A percentile compares a stretch with the other conserved stretches of the same genome.
phyloP scores from a whole-genome alignment of 164 flowering plant species.

The Annona squamosa region DNA sequence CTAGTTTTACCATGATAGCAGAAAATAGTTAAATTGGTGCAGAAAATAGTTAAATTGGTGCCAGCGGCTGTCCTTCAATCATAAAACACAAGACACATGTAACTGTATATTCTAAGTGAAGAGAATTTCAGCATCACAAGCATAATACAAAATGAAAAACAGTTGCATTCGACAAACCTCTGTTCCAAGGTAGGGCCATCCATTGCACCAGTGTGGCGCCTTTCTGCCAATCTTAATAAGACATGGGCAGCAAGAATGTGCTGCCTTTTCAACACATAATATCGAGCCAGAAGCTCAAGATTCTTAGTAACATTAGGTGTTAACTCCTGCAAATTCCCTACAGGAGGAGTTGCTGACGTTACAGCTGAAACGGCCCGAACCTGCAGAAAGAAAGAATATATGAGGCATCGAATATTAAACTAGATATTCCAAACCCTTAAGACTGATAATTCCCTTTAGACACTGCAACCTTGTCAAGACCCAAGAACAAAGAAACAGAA shows the following conservation, averaged over 20 bases:
- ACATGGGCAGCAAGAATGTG: constrained; percentile 91
- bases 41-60: neutral
- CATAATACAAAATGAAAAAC: neutral
- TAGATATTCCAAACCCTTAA: neutral
- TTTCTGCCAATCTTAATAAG: constrained; percentile 79
- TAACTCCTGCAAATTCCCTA: constrained; percentile 38
- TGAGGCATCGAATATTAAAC: neutral
- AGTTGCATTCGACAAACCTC: constrained; percentile 34
- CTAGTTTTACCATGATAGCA: constrained; percentile 31
- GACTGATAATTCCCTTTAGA: neutral
- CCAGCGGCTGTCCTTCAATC: neutral
- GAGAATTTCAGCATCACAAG: neutral
- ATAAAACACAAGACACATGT: neutral
- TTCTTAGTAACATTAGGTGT: constrained; percentile 58
- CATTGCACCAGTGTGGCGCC: constrained; percentile 53
- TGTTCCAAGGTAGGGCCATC: constrained; percentile 66
- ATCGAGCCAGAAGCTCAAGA: constrained; percentile 82
- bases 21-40: neutral
- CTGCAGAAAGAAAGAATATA: constrained; percentile 18
- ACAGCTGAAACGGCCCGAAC: constrained; percentile 43
- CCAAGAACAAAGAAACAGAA: too few relatives aligned
- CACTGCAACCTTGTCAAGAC: too few relatives aligned
- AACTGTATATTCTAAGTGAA: neutral
- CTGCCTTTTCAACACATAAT: constrained; percentile 88
- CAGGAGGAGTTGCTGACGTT: constrained; percentile 34